A percentile compares a stretch with the other conserved stretches of the same genome.
Evolutionary conservation across 1,284 basidiomycete species (phyloP).

Genomic region (Volvariella volvacea): DNA sequence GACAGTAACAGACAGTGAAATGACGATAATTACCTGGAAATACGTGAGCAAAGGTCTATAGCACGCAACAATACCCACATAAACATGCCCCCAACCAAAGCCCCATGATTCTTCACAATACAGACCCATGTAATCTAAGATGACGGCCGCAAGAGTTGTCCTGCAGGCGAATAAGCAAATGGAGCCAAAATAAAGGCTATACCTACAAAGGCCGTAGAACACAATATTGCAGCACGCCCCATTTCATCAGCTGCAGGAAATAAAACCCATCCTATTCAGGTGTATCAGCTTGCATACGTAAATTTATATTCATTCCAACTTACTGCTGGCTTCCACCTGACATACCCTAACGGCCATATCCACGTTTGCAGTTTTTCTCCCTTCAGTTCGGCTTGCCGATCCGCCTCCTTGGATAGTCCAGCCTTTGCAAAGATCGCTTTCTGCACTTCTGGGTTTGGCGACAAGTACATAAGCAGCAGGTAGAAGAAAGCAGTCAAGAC

Average conservation of each 20-base stretch:
- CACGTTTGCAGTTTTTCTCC: constrained; percentile 50
- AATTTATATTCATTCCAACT: too few species aligned
- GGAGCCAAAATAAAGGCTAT: constrained; percentile 1
- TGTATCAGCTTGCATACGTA: constrained; percentile 4
- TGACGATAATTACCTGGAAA: constrained; percentile 48
- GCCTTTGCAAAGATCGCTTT: constrained; percentile 52
- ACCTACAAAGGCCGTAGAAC: constrained; percentile 57
- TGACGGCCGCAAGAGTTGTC: constrained; percentile 59
- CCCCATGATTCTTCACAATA: constrained; percentile 73
- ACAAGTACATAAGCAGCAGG: constrained; percentile 67
- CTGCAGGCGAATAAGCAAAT: constrained; percentile 20
- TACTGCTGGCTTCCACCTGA: constrained; percentile 58
- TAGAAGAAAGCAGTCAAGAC: constrained; percentile 77
- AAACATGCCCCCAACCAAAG: constrained; percentile 64
- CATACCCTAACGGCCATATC: constrained; percentile 63
- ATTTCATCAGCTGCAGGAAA: constrained; percentile 76
- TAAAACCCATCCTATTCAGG: constrained; percentile 51
- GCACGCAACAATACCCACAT: constrained; percentile 31
- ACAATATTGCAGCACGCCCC: constrained; percentile 78
- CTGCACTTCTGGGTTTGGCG: constrained; percentile 57
- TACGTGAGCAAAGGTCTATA: neutral
- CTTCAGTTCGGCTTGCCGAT: constrained; percentile 32
- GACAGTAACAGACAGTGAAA: constrained; percentile 70
- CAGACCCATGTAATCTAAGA: constrained; percentile 56
- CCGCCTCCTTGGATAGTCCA: constrained; percentile 48